A percentile compares a stretch with the other conserved stretches of the same genome.
Conservation (phyloP, 139 green algal species). For the Chlorella sp. region DNA sequence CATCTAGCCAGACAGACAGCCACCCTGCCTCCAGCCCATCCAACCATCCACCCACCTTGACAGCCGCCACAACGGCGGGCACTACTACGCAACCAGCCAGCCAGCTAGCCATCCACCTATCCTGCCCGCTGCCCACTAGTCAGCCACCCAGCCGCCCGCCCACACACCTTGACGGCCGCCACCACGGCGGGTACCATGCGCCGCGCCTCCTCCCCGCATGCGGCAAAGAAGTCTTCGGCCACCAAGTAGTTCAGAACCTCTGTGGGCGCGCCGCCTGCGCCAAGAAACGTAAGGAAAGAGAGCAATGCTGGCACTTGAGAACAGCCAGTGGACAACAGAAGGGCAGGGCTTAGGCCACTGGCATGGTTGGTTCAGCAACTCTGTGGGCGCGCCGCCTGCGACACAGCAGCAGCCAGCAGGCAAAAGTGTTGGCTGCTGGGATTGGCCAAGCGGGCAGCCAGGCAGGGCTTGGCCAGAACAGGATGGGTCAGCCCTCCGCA, state of each 20-base stretch:
- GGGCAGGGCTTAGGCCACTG: too few relatives aligned
- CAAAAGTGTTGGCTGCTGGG: not conserved
- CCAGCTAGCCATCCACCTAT: not conserved
- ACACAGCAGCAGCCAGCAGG: too few relatives aligned
- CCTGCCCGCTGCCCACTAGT: not conserved
- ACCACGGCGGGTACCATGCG: constrained; percentile 36
- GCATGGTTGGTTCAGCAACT: too few relatives aligned
- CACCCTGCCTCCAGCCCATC: not conserved
- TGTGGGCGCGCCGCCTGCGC: not conserved
- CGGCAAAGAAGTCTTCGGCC: constrained; percentile 45
- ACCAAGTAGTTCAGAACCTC: constrained; percentile 44
- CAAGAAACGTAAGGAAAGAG: not conserved
- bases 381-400: too few relatives aligned
- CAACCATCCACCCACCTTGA: constrained; percentile 24
- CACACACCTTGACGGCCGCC: constrained; percentile 36
- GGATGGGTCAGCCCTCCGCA: too few relatives aligned
- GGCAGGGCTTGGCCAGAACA: not conserved
- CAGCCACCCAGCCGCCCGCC: too few relatives aligned
- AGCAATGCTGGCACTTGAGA: too few relatives aligned
- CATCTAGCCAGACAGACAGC: not conserved
- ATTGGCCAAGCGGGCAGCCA: not conserved
- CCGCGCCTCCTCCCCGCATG: constrained; percentile 2
- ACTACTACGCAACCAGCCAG: too few relatives aligned
- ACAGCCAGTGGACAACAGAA: too few relatives aligned
- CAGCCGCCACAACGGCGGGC: constrained; percentile 35